Conservation (phyloP, 257 asterid species). For the Fraxinus anomala region DNA sequence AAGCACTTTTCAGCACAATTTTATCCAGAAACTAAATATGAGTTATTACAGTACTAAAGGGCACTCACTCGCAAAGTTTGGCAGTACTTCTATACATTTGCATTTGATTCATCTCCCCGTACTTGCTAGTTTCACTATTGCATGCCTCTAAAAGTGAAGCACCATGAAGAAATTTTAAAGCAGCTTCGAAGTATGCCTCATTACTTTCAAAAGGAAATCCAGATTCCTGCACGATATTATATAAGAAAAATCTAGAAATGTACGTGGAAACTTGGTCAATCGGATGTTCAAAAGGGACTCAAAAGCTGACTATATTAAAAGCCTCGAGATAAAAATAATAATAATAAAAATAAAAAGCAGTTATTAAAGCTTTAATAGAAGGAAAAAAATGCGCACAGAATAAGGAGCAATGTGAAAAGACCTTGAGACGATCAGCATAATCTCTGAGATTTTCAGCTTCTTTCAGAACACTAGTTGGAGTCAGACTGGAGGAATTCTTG, state of each 20-base stretch:
- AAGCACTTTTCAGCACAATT: not conserved
- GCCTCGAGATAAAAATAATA: not conserved
- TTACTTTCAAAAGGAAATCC: conserved; percentile 78
- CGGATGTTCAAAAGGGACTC: conserved; percentile 16
- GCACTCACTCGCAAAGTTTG: conserved; percentile 78
- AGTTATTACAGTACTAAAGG: not conserved
- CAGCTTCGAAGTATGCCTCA: conserved; percentile 75
- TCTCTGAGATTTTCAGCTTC: conserved; percentile 80
- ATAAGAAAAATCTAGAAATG: conserved; percentile 24
- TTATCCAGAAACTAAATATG: not conserved
- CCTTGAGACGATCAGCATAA: conserved; percentile 82
- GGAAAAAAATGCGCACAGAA: conserved; percentile 19
- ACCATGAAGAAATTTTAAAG: conserved; percentile 74
- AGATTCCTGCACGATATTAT: conserved; percentile 55
- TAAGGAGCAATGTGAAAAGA: conserved; percentile 34
- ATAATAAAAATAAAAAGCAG: not conserved
- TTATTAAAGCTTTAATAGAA: not conserved
- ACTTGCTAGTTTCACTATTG: conserved; percentile 50
- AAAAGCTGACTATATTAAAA: conserved; percentile 7
- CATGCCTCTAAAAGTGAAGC: conserved; percentile 80
- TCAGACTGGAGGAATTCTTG: conserved; percentile 42
- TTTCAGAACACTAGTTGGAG: conserved; percentile 47
- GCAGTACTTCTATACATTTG: conserved; percentile 71
- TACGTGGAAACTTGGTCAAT: conserved; percentile 9
- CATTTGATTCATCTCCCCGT: conserved; percentile 58